A percentile compares a stretch with the other conserved stretches of the same genome.
Conservation (phyloP, 352 stramenopile genomes). For the Pythium insidiosum region DNA sequence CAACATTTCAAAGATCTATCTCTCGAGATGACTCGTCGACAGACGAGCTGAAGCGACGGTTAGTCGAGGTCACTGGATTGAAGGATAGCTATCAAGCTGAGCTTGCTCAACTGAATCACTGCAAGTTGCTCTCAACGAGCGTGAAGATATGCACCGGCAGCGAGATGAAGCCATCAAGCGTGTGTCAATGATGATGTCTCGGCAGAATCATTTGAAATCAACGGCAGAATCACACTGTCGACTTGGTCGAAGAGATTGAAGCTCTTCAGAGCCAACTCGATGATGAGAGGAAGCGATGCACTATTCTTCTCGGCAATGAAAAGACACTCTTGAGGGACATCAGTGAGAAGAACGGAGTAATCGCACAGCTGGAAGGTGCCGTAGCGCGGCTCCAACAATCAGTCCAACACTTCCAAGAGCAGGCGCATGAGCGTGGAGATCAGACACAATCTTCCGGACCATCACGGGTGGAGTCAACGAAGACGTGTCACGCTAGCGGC, state of each 20-base stretch:
- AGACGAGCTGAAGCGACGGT: conserved; percentile 28
- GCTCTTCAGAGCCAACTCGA: conserved; percentile 52
- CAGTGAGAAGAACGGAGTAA: conserved; percentile 69
- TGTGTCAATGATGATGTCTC: conserved; percentile 42
- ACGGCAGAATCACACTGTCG: conserved; percentile 51
- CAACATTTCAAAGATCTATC: conserved; percentile 9
- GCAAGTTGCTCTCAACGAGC: conserved; percentile 30
- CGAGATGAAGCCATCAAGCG: conserved; percentile 53
- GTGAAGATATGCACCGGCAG: conserved; percentile 33
- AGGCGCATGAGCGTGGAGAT: not conserved
- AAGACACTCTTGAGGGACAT: conserved; percentile 65
- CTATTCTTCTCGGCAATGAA: conserved; percentile 53
- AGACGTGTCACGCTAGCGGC: not conserved
- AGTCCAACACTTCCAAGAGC: conserved; percentile 26
- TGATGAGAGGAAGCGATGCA: conserved; percentile 53
- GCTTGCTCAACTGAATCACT: conserved; percentile 32
- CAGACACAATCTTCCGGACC: conserved; percentile 6
- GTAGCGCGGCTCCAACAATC: conserved; percentile 47
- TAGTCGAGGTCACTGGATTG: conserved; percentile 31
- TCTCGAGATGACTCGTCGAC: conserved; percentile 10
- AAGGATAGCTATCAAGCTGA: conserved; percentile 54
- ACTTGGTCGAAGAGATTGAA: conserved; percentile 69
- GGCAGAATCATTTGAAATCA: conserved; percentile 55
- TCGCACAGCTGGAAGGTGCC: too few relatives aligned
- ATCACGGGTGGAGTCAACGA: too few relatives aligned